phyloP scores from a whole-genome alignment of 208 protist species.

The Trypanosoma melophagium region DNA sequence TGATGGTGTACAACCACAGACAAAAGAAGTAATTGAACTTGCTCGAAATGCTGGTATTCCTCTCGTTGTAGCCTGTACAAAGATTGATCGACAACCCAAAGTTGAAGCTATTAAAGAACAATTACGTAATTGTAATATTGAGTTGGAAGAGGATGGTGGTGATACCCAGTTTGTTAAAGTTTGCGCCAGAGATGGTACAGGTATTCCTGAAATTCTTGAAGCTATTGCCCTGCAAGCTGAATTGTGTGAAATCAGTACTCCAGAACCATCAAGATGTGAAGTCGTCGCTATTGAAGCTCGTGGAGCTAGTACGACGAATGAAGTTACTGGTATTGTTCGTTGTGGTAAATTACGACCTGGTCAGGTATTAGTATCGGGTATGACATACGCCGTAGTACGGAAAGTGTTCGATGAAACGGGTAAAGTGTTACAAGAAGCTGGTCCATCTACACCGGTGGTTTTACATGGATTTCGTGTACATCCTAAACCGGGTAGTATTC shows the following conservation, averaged over 20 bases:
- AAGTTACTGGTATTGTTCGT: slow-evolving; percentile 78
- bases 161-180: slow-evolving; percentile 92
- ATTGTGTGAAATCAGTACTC: slow-evolving; percentile 88
- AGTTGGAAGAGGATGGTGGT: slow-evolving; percentile 94
- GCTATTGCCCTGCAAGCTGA: slow-evolving; percentile 88
- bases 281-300: slow-evolving; percentile 92
- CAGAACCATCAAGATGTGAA: slow-evolving; percentile 72
- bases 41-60: slow-evolving; percentile 68
- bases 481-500: slow-evolving; percentile 79
- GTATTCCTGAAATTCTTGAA: slow-evolving; percentile 89
- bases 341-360: slow-evolving; percentile 69
- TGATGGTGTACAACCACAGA: slow-evolving; percentile 96
- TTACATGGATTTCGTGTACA: slow-evolving; percentile 78
- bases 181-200: slow-evolving; percentile 84
- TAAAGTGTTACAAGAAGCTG: slow-evolving; percentile 50
- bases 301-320: slow-evolving; percentile 33
- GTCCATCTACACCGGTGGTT: slow-evolving; percentile 70
- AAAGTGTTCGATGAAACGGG: slow-evolving; percentile 75
- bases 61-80: slow-evolving; percentile 96
- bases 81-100: slow-evolving; percentile 94
- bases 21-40: slow-evolving; percentile 89
- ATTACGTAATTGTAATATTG: slow-evolving; percentile 73
- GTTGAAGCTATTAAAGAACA: slow-evolving; percentile 75
- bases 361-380: slow-evolving; percentile 75
- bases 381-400: slow-evolving; percentile 70